phyloP scores from a whole-genome alignment of 805 yeast species.

The Yarrowia alimentaria region DNA sequence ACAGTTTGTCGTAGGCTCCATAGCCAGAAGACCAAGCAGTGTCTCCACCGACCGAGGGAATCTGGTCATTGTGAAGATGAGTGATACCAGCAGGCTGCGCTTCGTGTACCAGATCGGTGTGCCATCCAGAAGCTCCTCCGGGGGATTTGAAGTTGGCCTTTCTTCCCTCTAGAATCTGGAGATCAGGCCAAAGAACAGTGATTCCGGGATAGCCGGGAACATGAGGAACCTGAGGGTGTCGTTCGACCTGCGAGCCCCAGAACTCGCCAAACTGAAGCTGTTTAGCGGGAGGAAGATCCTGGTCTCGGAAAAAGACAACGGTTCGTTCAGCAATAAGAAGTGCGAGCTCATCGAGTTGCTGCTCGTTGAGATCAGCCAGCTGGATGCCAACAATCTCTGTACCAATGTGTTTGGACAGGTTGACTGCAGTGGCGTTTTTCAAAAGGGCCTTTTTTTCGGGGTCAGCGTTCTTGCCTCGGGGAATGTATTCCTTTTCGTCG shows the following conservation, averaged over 20 bases:
- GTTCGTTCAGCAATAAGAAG: slow-evolving; percentile 49
- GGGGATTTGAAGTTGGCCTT: slow-evolving; percentile 31
- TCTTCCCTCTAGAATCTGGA: slow-evolving; percentile 37
- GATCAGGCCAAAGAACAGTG: slow-evolving; percentile 47
- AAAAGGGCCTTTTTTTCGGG: slow-evolving; percentile 44
- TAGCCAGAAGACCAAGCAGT: slow-evolving; percentile 55
- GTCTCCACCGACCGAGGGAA: slow-evolving; percentile 54
- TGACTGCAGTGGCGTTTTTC: slow-evolving; percentile 46
- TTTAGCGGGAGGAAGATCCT: slow-evolving; percentile 43
- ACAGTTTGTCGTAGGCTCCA: slow-evolving; percentile 53
- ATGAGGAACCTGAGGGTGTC: slow-evolving; percentile 43
- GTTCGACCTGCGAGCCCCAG: slow-evolving; percentile 47
- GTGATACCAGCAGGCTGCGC: slow-evolving; percentile 57
- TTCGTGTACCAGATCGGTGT: slow-evolving; percentile 57
- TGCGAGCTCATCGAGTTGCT: slow-evolving; percentile 51
- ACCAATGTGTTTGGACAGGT: slow-evolving; percentile 50
- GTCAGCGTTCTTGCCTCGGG: slow-evolving; percentile 43
- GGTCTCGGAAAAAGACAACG: slow-evolving; percentile 53
- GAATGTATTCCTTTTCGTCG: slow-evolving; percentile 38
- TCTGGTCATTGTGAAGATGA: slow-evolving; percentile 52
- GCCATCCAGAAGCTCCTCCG: slow-evolving; percentile 45
- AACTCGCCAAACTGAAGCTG: slow-evolving; percentile 49
- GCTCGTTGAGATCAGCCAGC: slow-evolving; percentile 44
- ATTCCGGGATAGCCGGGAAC: slow-evolving; percentile 44
- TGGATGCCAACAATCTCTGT: slow-evolving; percentile 52